Evolutionary conservation across 2,329 filamentous ascomycete genomes (phyloP), one percentile per base, ranked within the genome.

Genomic region (Bretziella fagacearum): DNA sequence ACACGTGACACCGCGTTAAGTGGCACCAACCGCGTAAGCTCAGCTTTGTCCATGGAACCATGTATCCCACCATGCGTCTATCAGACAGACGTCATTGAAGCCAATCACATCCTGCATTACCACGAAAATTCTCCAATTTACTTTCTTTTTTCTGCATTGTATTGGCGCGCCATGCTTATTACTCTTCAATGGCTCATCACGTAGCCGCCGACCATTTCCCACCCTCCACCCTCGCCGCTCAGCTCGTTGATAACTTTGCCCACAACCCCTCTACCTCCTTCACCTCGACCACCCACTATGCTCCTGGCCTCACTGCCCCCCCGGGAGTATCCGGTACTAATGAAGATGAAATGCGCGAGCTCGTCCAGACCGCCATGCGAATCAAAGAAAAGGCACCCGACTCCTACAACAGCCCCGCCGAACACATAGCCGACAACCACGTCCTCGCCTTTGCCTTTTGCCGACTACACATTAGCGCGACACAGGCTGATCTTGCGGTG

Each of bases 361-460:
- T 95, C 2, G 70, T 77, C 52, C 61, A 64, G 39, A 62, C 70
- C 25, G 74, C 79, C 27, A 68, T 76, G 54, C 61, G 63, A 18
- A 65, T 73, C 51, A 73, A 73, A 48, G 66, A 71, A 49, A 66
- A 71, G 52, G 56, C 70, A 8, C 70, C 65, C 32, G 61, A 58
- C 1, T 57, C 67, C 22, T 69, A 89, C 22, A 75, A 77, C 26
- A 71, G 74, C 10, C 57, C 68, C 1, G 73, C 79, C 52, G 77
- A 82, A 37, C 78, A 81, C 53, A 63, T 82, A 37, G 72, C 79
- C 44, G 79, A 93, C 58, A 89, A 93, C 55, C 81, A 86, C 56
- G 82, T 86, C 62, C 72, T 95, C 43, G 79, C 94, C 45, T 86
- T 83, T 57, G 81, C 94, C 52, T 82, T 91, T 55, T 71, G 81